Evolutionary conservation across 78 protist species (phyloP), one percentile per base, ranked within the genome.

Genomic region (Dictyostelium capitatum): DNA sequence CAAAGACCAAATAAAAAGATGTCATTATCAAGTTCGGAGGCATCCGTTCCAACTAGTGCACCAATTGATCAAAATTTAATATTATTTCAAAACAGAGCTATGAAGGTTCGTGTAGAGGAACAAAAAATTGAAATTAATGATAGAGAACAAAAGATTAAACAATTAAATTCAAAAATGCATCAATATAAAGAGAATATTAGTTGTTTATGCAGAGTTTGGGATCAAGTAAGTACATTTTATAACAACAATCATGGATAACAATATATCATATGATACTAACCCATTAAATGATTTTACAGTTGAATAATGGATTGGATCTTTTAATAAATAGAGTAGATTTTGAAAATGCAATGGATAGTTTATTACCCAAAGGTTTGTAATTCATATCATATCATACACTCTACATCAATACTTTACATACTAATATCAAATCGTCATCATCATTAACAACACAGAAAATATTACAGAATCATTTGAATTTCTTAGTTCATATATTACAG

Each of bases 51-150:
- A 17, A 54, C 20, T 15, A 46, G 46, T 32, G 67, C 32, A 25
- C 53, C 41, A 74, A 28, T 75, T 51, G 84, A 87, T 53, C 91
- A 74, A 65, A 77, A 87, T 77, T 30, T 87, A 32, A 62, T 87
- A 30, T 12, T 87, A 9, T 87, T 77, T 30, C 93, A 87, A 64
- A 87, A 87, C 25, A 74, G 93, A 20, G 93, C 83, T 17, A 87
- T 87, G 93, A 87, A 87, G 64, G 59, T 87, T 43, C 75, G 84
- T 46, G 93, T 87, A 7, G 93, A 87, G 23, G 93, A 87, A 62
- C 93, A 87, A 37, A 87, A 87, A 51, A 48, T 62, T 19, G 93
- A 87, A 50, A 59, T 87, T 12, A 74, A 51, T 51, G 93, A 87
- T 78, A 74, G 59, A 59, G 93, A 87, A 20, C 37, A 20, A 80